phyloP scores from a whole-genome alignment of 148 eudicot genomes.

The Chenopodium berlandieri region DNA sequence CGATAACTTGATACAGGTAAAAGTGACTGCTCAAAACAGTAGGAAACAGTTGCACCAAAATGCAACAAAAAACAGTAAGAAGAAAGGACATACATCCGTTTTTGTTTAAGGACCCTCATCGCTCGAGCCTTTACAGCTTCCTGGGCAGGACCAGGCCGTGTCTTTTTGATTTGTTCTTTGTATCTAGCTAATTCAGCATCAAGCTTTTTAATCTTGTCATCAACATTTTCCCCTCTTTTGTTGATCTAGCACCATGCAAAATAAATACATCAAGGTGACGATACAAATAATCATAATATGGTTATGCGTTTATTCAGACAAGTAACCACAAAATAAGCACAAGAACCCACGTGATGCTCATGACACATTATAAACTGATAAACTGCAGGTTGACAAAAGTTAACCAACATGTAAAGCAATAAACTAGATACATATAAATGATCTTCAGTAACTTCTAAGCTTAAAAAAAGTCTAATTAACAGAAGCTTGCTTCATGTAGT shows the following conservation, averaged over 20 bases:
- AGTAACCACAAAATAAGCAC: not conserved
- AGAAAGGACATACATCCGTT: conserved; percentile 61
- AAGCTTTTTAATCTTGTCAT: conserved; percentile 90
- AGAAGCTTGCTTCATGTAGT: not conserved
- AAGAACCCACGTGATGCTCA: not conserved
- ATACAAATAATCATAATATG: not conserved
- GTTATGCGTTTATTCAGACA: not conserved
- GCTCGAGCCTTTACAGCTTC: conserved; percentile 97
- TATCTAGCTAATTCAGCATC: conserved; percentile 83
- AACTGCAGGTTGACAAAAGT: not conserved
- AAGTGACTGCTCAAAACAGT: not conserved
- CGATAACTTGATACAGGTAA: no score
- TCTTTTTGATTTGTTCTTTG: conserved; percentile 93
- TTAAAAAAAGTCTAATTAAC: not conserved
- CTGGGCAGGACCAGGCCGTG: conserved; percentile 95
- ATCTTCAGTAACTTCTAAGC: not conserved
- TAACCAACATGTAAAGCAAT: not conserved
- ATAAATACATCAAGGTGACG: not conserved
- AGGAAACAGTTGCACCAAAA: not conserved
- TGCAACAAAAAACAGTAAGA: not conserved
- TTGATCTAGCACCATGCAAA: conserved; percentile 47
- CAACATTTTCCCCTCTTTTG: conserved; percentile 88
- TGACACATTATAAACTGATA: not conserved
- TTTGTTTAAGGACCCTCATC: conserved; percentile 93
- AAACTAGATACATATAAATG: not conserved